Conservation (phyloP, 108 stramenopile genomes). For the Poteriospumella lacustris region DNA sequence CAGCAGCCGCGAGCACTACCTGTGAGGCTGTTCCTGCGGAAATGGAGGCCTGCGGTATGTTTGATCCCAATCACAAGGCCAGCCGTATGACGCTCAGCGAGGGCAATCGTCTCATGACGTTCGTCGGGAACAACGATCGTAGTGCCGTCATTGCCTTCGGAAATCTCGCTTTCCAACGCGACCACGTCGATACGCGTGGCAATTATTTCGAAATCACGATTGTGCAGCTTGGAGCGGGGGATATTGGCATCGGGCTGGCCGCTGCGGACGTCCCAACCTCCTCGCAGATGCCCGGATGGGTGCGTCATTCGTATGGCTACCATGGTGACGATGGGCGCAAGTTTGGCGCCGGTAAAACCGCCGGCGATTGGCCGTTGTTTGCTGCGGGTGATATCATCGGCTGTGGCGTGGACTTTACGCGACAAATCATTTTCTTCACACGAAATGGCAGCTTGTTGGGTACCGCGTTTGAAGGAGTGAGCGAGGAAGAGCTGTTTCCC, state of each 20-base stretch:
- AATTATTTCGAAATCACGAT: conserved; percentile 50
- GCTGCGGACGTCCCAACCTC: conserved; percentile 33
- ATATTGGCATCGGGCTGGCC: conserved; percentile 46
- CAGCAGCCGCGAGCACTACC: too few species aligned
- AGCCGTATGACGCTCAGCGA: conserved; percentile 32
- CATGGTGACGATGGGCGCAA: conserved; percentile 49
- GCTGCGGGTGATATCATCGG: conserved; percentile 46
- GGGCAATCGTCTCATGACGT: conserved; percentile 29
- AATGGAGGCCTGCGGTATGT: conserved; percentile 35
- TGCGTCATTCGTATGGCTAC: conserved; percentile 46
- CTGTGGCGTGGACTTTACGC: conserved; percentile 34
- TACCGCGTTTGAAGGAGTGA: conserved; percentile 33
- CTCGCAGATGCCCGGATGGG: conserved; percentile 48
- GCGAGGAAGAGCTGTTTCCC: conserved; percentile 37
- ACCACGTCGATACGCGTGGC: conserved; percentile 26
- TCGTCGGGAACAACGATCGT: conserved; percentile 30
- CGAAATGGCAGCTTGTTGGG: conserved; percentile 45
- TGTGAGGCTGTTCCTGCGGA: too few species aligned
- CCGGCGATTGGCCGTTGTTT: conserved; percentile 43
- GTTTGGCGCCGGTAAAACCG: conserved; percentile 39
- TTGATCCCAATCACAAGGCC: conserved; percentile 39
- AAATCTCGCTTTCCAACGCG: neutral
- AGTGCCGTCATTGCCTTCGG: conserved; percentile 35
- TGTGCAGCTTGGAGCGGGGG: conserved; percentile 39
- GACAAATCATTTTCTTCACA: conserved; percentile 41